These are phyloP conservation scores for Plantago rigida DNA, from an alignment of 305 asterid genomes.

Conservation along the genomic window DNA sequence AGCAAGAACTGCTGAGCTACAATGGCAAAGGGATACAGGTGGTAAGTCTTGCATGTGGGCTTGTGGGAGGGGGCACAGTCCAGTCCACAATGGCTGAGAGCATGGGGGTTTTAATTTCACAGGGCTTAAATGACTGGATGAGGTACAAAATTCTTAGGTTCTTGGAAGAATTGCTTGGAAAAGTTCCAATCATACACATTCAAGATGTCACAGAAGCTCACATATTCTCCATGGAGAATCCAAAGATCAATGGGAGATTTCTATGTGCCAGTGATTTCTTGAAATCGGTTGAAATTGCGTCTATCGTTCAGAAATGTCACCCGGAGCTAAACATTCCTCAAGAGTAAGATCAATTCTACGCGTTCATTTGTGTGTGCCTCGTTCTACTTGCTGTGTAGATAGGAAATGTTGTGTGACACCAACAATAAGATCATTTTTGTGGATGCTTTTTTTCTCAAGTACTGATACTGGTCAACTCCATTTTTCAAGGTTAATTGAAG, in stretches of 20 bases:
- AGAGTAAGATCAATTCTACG: conserved; percentile 24
- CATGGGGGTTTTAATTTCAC: conserved; percentile 26
- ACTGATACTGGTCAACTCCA: too few species aligned
- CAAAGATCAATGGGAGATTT: conserved; percentile 36
- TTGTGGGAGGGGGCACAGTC: conserved; percentile 48
- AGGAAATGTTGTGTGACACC: too few species aligned
- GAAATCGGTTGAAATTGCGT: conserved; percentile 41
- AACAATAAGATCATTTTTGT: not conserved
- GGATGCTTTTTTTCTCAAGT: too few species aligned
- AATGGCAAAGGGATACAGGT: conserved; percentile 36
- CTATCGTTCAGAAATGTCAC: conserved; percentile 23
- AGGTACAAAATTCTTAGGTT: conserved; percentile 27
- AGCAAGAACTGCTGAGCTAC: conserved; percentile 41
- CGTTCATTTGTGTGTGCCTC: too few species aligned
- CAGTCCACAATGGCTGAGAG: conserved; percentile 26
- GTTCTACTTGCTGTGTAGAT: too few species aligned
- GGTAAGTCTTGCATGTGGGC: conserved; percentile 42
- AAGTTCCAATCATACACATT: conserved; percentile 44
- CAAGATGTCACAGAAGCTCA: conserved; percentile 48
- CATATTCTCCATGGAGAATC: conserved; percentile 41
- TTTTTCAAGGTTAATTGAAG: conserved; percentile 33
- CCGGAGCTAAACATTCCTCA: conserved; percentile 21
- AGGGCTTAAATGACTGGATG: conserved; percentile 15
- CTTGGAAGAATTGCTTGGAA: conserved; percentile 43
- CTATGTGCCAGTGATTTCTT: conserved; percentile 37